These are phyloP conservation scores for Paxillus involutus DNA, from an alignment of 768 basidiomycete genomes.

Conservation along the genomic window DNA sequence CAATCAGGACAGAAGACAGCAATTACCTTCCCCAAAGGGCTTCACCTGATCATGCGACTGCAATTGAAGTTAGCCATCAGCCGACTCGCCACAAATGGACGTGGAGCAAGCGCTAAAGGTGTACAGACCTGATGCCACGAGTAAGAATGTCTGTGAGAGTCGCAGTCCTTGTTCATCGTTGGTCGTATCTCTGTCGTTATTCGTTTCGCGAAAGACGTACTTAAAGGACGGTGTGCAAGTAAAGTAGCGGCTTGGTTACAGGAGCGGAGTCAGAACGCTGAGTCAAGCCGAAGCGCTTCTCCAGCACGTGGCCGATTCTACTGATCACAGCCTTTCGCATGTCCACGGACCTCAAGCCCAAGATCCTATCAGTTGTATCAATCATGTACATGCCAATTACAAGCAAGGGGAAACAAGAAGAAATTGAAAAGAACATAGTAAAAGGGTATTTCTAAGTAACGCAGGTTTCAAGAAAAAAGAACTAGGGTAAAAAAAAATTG, in stretches of 20 bases:
- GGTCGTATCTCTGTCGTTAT: constrained; percentile 9
- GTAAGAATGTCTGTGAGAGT: constrained; percentile 46
- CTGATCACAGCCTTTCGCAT: not conserved
- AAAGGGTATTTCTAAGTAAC: constrained; percentile 26
- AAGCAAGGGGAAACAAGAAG: constrained; percentile 13
- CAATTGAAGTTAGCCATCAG: constrained; percentile 11
- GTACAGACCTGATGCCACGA: constrained; percentile 83
- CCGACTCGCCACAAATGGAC: constrained; percentile 15
- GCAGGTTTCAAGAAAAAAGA: constrained; percentile 6
- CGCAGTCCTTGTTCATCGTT: constrained; percentile 25
- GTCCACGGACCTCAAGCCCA: constrained; percentile 8
- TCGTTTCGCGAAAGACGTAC: constrained; percentile 11
- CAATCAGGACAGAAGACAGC: constrained; percentile 17
- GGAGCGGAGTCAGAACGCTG: constrained; percentile 39
- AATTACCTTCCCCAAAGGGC: constrained; percentile 11
- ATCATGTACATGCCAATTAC: constrained; percentile 28
- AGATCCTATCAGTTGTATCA: constrained; percentile 11
- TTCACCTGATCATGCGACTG: constrained; percentile 85
- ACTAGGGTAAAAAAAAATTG: constrained; percentile 17
- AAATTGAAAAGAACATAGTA: not conserved
- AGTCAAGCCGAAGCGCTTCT: too few relatives aligned
- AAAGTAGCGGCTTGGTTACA: constrained; percentile 6
- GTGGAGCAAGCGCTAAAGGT: not conserved
- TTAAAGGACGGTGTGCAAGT: constrained; percentile 7
- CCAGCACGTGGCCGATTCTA: not conserved